Conservation (phyloP, 1,139 yeast species). For the Blastobotrys arbuscula region DNA sequence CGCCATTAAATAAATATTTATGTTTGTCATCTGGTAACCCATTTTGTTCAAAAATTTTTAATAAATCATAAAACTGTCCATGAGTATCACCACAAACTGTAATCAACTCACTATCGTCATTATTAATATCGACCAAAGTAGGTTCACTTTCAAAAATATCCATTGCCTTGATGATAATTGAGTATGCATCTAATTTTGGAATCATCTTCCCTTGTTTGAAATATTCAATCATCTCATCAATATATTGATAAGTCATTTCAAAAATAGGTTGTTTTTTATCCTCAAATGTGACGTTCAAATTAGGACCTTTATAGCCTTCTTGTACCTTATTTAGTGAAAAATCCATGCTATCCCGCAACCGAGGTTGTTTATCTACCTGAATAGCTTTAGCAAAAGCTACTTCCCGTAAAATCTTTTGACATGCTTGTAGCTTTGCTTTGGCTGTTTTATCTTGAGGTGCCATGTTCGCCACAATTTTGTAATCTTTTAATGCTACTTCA, state of each 20-base stretch:
- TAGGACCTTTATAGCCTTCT: slow-evolving; percentile 61
- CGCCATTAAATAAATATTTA: slow-evolving; percentile 87
- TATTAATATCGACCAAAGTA: slow-evolving; percentile 66
- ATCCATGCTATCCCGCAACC: slow-evolving; percentile 43
- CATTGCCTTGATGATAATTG: slow-evolving; percentile 70
- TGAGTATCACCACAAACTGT: slow-evolving; percentile 98
- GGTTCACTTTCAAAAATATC: slow-evolving; percentile 60
- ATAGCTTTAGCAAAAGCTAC: slow-evolving; percentile 86
- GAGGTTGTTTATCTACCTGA: slow-evolving; percentile 55
- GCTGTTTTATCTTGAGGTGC: slow-evolving; percentile 73
- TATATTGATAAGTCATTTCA: slow-evolving; percentile 45
- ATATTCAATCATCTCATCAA: slow-evolving; percentile 56
- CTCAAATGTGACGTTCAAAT: slow-evolving; percentile 41
- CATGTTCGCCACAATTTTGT: slow-evolving; percentile 54
- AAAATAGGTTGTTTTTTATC: slow-evolving; percentile 18
- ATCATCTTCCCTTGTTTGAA: slow-evolving; percentile 70
- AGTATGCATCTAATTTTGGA: slow-evolving; percentile 79
- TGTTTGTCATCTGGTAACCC: slow-evolving; percentile 68
- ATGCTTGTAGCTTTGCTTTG: slow-evolving; percentile 54
- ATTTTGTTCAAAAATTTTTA: slow-evolving; percentile 67
- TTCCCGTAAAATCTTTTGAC: slow-evolving; percentile 62
- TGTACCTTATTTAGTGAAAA: slow-evolving; percentile 44
- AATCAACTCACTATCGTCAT: slow-evolving; percentile 39
- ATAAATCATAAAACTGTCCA: slow-evolving; percentile 88
- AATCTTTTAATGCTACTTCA: slow-evolving; percentile 67